phyloP scores from a whole-genome alignment of 169 alveolate genomes.

The Eimeria acervulina region DNA sequence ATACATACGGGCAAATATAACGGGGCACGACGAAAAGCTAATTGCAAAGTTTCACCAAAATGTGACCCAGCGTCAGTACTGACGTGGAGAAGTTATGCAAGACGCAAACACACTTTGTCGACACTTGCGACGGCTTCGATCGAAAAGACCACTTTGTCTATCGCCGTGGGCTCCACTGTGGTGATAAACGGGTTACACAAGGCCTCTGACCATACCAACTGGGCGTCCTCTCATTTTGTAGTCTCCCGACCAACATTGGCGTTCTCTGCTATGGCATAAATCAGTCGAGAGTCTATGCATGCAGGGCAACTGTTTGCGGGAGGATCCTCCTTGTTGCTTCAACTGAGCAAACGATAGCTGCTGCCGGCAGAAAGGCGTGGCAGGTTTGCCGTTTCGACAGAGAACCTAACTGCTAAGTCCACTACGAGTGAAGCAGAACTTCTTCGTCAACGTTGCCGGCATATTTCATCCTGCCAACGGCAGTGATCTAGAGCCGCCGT shows the following conservation, averaged over 20 bases:
- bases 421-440: not conserved
- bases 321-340: not conserved
- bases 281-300: not conserved
- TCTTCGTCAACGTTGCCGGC: not conserved
- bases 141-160: not conserved
- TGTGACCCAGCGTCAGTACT: not conserved
- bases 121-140: not conserved
- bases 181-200: not conserved
- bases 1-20: conserved; percentile 62
- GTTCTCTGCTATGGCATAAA: not conserved
- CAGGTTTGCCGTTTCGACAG: not conserved
- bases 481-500: not conserved
- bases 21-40: not conserved
- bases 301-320: not conserved
- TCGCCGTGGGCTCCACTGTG: not conserved
- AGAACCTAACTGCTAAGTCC: not conserved
- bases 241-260: not conserved
- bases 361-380: not conserved
- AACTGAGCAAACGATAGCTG: not conserved
- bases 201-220: not conserved
- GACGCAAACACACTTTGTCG: not conserved
- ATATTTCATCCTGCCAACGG: not conserved
- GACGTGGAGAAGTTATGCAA: not conserved
- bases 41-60: not conserved
- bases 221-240: not conserved